Conservation (phyloP, 768 basidiomycete species). For the Serendipita sp. region DNA sequence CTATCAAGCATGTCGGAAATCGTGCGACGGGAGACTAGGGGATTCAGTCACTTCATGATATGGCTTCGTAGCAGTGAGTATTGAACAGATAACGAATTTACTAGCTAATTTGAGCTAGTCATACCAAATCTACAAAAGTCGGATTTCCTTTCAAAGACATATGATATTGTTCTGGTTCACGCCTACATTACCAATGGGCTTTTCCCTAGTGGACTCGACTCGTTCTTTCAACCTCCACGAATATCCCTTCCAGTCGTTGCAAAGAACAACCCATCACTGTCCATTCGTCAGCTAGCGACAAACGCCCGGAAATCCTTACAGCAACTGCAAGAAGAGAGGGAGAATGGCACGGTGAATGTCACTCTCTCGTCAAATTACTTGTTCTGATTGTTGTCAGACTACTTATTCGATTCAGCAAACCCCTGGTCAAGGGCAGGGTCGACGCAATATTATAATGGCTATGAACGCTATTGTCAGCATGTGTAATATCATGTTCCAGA, state of each 20-base stretch:
- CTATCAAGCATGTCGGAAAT: neutral
- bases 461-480: neutral
- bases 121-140: neutral
- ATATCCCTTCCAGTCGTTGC: neutral
- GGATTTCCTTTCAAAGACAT: neutral
- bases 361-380: too few relatives aligned
- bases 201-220: neutral
- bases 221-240: neutral
- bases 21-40: neutral
- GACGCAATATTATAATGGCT: neutral
- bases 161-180: neutral
- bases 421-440: too few relatives aligned
- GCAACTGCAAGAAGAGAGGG: neutral
- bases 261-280: neutral
- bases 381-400: too few relatives aligned
- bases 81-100: neutral
- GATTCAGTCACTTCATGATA: neutral
- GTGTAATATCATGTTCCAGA: neutral
- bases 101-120: neutral
- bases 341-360: neutral
- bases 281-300: neutral
- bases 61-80: neutral
- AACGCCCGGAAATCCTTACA: neutral
- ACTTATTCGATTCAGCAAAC: too few relatives aligned
- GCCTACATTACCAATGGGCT: neutral